Evolutionary conservation across 2,329 filamentous ascomycete species (phyloP).

Genomic region (Keithomyces neogunnii): DNA sequence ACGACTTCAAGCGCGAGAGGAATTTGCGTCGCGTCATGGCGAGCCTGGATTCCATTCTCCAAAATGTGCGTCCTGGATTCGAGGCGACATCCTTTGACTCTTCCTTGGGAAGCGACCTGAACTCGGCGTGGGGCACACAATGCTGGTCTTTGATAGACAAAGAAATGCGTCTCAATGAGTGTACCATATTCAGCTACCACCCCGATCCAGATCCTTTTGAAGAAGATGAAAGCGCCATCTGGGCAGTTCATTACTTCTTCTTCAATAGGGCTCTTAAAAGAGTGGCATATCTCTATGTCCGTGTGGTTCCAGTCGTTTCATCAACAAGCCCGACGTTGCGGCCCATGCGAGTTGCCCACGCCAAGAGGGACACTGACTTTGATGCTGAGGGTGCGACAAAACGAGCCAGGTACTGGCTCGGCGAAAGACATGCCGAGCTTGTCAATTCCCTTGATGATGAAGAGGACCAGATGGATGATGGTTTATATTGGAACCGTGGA

Average conservation of each 20-base stretch:
- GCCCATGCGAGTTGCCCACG: conserved; percentile 21
- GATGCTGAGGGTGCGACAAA: conserved; percentile 43
- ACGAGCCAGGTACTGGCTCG: conserved; percentile 82
- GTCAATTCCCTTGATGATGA: conserved; percentile 37
- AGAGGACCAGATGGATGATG: conserved; percentile 40
- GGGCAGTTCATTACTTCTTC: conserved; percentile 95
- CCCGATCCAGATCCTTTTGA: conserved; percentile 87
- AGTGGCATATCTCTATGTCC: conserved; percentile 87
- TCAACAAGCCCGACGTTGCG: conserved; percentile 46
- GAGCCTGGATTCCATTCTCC: conserved; percentile 77
- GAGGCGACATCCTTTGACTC: conserved; percentile 34
- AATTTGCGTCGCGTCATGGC: conserved; percentile 76
- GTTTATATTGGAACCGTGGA: conserved; percentile 48
- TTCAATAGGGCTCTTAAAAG: conserved; percentile 90
- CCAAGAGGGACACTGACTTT: conserved; percentile 18
- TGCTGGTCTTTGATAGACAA: conserved; percentile 93
- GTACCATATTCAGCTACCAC: conserved; percentile 80
- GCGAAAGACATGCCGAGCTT: conserved; percentile 49
- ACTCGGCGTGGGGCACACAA: conserved; percentile 70
- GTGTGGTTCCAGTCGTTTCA: conserved; percentile 73
- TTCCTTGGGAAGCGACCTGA: conserved; percentile 35
- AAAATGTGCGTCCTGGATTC: conserved; percentile 68
- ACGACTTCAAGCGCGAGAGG: conserved; percentile 81
- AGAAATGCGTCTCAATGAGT: conserved; percentile 87
- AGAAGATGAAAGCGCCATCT: conserved; percentile 87